phyloP scores from a whole-genome alignment of 1,284 basidiomycete species.

The Hemileia vastatrix region DNA sequence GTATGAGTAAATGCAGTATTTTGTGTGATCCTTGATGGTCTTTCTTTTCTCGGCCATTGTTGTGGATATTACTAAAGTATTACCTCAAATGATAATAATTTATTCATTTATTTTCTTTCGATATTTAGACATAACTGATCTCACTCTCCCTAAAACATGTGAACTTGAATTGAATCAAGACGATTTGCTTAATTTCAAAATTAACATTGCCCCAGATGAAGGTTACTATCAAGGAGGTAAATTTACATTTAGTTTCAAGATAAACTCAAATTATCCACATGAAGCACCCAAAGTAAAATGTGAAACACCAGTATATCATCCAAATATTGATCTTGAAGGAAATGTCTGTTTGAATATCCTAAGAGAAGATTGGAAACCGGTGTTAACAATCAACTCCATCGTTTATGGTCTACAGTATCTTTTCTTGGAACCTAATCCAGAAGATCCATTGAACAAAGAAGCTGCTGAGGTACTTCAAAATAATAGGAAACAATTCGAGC shows the following conservation, averaged over 20 bases:
- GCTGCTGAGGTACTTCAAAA: constrained; percentile 81
- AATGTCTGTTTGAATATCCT: constrained; percentile 64
- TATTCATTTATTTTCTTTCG: too few relatives aligned
- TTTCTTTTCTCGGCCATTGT: too few relatives aligned
- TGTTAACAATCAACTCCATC: constrained; percentile 88
- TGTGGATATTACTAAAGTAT: too few relatives aligned
- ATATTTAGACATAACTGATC: too few relatives aligned
- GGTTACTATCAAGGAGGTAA: constrained; percentile 86
- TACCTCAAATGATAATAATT: too few relatives aligned
- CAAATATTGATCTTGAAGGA: constrained; percentile 82
- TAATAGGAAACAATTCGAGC: constrained; percentile 66
- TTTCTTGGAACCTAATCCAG: constrained; percentile 95
- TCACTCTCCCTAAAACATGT: too few relatives aligned
- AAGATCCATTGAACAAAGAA: constrained; percentile 98
- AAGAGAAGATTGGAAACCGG: constrained; percentile 99
- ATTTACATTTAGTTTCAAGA: constrained; percentile 85
- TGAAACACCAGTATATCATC: constrained; percentile 78
- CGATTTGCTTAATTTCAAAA: constrained; percentile 88
- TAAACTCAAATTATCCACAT: constrained; percentile 96
- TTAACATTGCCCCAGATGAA: constrained; percentile 92
- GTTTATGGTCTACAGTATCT: constrained; percentile 96
- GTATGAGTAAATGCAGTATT: too few relatives aligned
- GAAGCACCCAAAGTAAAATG: constrained; percentile 98
- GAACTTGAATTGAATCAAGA: too few relatives aligned
- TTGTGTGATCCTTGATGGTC: too few relatives aligned